Conservation (phyloP, 441 rosid genomes). For the Kokia cookei region DNA sequence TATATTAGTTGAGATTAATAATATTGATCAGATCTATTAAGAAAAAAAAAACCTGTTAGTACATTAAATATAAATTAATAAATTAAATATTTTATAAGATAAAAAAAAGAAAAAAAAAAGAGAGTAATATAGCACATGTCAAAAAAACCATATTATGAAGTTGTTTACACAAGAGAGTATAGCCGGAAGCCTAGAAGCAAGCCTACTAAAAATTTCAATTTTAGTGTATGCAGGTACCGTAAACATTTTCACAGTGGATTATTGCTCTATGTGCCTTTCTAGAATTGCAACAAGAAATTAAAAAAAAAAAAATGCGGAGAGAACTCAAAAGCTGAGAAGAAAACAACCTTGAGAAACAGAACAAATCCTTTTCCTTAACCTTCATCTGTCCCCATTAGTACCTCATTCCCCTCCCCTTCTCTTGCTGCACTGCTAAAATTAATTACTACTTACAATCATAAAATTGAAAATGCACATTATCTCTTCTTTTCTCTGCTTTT, state of each 20-base stretch:
- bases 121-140: too few relatives aligned
- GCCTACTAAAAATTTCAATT: too few relatives aligned
- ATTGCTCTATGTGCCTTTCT: background rate
- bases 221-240: too few relatives aligned
- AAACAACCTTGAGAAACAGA: slow-evolving; percentile 22
- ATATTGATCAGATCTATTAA: too few relatives aligned
- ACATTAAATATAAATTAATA: too few relatives aligned
- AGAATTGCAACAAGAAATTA: background rate
- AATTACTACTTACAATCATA: slow-evolving; percentile 10
- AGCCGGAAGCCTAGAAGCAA: too few relatives aligned
- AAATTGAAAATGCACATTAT: slow-evolving; percentile 2
- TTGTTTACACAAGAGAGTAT: background rate
- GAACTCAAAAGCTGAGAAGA: background rate
- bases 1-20: too few relatives aligned
- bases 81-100: too few relatives aligned
- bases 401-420: background rate
- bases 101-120: too few relatives aligned
- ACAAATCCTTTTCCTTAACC: slow-evolving; percentile 34
- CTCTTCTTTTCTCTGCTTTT: background rate
- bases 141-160: background rate
- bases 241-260: background rate
- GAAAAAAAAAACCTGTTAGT: too few relatives aligned
- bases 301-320: background rate
- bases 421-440: background rate
- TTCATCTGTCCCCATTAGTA: slow-evolving; percentile 42